These are phyloP conservation scores for Cercospora berteroae DNA, from an alignment of 2,329 filamentous ascomycete genomes.

Conservation along the genomic window DNA sequence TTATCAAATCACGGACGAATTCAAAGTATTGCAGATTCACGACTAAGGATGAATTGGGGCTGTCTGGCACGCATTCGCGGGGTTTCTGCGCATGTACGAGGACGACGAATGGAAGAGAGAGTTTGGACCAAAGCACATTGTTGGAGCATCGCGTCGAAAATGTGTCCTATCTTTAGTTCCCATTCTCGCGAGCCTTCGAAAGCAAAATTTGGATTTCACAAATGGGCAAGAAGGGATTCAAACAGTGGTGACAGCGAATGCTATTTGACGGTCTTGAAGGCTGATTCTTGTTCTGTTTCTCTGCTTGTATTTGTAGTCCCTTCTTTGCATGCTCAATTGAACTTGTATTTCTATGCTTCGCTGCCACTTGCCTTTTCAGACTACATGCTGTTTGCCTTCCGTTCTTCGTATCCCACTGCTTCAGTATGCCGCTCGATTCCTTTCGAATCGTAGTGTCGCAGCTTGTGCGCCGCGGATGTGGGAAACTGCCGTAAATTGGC, in stretches of 20 bases:
- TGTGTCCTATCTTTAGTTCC: background rate
- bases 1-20: background rate
- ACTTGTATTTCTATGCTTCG: background rate
- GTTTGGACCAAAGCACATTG: background rate
- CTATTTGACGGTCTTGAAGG: background rate
- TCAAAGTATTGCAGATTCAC: background rate
- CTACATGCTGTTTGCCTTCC: background rate
- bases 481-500: background rate
- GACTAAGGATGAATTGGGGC: background rate
- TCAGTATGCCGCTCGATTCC: background rate
- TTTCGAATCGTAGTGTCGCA: background rate
- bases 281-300: background rate
- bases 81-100: background rate
- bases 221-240: background rate
- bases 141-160: background rate
- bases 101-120: background rate
- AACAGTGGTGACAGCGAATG: background rate
- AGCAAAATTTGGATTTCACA: background rate
- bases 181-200: background rate
- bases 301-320: background rate
- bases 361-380: background rate
- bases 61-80: background rate
- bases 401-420: background rate
- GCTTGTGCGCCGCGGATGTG: background rate
- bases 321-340: background rate